phyloP scores from a whole-genome alignment of 208 protist genomes.

The Endotrypanum monterogeii region DNA sequence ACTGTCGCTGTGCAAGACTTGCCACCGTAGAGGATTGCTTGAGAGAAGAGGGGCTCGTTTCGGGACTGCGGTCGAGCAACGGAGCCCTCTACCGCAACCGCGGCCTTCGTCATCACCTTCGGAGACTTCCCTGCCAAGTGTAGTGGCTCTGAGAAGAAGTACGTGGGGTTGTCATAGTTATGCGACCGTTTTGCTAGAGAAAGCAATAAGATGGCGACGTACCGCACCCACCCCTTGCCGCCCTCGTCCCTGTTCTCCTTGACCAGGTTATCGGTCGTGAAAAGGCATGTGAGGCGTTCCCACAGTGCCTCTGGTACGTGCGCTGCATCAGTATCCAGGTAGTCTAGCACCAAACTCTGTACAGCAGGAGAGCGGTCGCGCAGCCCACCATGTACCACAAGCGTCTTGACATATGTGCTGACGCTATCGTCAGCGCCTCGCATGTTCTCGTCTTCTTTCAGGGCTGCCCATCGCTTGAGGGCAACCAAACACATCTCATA shows the following conservation, averaged over 20 bases:
- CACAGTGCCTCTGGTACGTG: background rate
- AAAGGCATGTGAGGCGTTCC: constrained; percentile 7
- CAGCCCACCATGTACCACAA: constrained; percentile 31
- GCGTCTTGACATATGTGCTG: background rate
- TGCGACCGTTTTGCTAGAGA: constrained; percentile 23
- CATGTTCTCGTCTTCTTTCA: background rate
- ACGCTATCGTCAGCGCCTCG: background rate
- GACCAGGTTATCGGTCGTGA: constrained; percentile 1
- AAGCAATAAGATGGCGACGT: constrained; percentile 53
- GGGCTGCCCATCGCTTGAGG: background rate
- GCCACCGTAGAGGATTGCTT: background rate
- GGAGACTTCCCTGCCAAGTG: background rate
- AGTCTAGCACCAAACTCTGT: constrained; percentile 43
- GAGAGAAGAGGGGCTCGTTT: background rate
- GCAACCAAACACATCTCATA: constrained; percentile 10
- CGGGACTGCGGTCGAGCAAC: background rate
- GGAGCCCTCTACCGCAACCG: background rate
- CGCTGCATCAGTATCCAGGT: constrained; percentile 36
- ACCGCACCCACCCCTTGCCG: constrained; percentile 35
- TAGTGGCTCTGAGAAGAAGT: background rate
- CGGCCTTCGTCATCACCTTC: background rate
- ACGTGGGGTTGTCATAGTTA: background rate
- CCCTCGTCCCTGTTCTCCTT: background rate
- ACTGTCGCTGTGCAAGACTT: background rate
- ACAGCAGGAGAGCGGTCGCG: constrained; percentile 32